Evolutionary conservation across 2,329 filamentous ascomycete genomes (phyloP).

Genomic region (Trichoderma sp.): DNA sequence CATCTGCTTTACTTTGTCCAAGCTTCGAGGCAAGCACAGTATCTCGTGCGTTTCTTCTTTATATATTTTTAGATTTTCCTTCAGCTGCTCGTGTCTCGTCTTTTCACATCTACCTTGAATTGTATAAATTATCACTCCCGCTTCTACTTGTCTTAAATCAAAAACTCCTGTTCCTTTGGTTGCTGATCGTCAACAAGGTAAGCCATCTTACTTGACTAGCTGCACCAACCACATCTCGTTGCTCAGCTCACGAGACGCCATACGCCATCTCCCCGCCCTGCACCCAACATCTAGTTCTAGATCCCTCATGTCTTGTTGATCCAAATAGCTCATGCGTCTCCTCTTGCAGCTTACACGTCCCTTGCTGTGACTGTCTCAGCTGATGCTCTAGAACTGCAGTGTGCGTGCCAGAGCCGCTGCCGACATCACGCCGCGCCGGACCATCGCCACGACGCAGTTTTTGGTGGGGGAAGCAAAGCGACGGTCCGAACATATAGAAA

Average conservation of each 20-base stretch:
- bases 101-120: not conserved
- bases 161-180: not conserved
- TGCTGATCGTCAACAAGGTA: not conserved
- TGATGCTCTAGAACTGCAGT: not conserved
- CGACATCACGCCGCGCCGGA: not conserved
- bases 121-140: not conserved
- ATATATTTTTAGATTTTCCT: not conserved
- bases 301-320: not conserved
- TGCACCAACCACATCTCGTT: conserved; percentile 7
- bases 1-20: not conserved
- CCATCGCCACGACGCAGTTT: not conserved
- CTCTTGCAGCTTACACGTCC: not conserved
- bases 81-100: not conserved
- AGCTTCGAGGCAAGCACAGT: not conserved
- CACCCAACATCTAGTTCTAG: not conserved
- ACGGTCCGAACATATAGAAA: not conserved
- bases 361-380: not conserved
- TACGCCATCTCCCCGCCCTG: conserved; percentile 5
- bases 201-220: not conserved
- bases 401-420: not conserved
- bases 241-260: conserved; percentile 9
- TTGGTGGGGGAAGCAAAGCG: not conserved
- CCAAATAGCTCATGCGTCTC: not conserved
- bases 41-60: not conserved
- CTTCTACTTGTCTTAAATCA: not conserved